Percentiles rank a stretch among this genome's conserved stretches.
phyloP scores from a whole-genome alignment of 139 green algal genomes.

The Asterochloris erici region DNA sequence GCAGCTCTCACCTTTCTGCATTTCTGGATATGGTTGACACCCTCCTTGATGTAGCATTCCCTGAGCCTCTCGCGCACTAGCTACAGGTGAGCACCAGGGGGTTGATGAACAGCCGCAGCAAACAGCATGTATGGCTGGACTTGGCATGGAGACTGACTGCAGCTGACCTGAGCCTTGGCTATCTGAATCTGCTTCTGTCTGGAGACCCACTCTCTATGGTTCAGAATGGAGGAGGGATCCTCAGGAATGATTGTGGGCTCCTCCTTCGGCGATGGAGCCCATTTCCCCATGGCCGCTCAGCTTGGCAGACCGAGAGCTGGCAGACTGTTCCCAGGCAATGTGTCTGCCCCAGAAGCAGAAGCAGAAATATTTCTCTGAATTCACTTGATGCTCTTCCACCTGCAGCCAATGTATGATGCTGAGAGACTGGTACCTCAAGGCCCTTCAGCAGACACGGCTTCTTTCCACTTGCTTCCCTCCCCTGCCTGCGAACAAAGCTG shows the following conservation, averaged over 20 bases:
- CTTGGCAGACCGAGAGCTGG: background rate
- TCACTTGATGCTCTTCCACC: too few relatives aligned
- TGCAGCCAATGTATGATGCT: too few relatives aligned
- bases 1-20: background rate
- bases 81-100: background rate
- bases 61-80: constrained; percentile 1
- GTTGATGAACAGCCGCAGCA: background rate
- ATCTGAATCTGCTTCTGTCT: constrained; percentile 7
- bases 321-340: background rate
- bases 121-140: background rate
- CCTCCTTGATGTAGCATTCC: constrained; percentile 5
- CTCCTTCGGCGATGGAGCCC: constrained; percentile 1
- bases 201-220: constrained; percentile 9
- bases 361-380: too few relatives aligned
- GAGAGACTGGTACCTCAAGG: too few relatives aligned
- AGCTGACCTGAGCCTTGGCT: constrained; percentile 14
- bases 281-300: too few relatives aligned
- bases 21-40: constrained; percentile 14
- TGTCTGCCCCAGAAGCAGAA: background rate
- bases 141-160: too few relatives aligned
- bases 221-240: background rate
- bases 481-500: too few relatives aligned
- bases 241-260: constrained; percentile 1
- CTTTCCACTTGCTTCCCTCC: too few relatives aligned
- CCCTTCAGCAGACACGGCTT: too few relatives aligned